Evolutionary conservation across 169 alveolate genomes (phyloP).

Genomic region (Babesia ovis): DNA sequence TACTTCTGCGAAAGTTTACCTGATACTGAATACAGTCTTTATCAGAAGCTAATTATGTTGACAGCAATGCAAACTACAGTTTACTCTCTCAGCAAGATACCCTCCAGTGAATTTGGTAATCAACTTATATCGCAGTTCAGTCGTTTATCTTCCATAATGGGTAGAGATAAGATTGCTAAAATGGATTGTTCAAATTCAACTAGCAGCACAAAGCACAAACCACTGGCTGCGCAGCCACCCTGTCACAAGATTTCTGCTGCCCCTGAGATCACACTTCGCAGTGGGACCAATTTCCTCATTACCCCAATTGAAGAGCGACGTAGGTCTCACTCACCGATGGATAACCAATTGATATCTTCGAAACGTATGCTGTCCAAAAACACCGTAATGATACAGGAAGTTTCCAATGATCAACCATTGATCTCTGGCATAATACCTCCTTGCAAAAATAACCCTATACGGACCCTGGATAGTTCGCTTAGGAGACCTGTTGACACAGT

Average conservation of each 20-base stretch:
- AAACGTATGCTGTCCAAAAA: too few species aligned
- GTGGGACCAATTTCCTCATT: neutral
- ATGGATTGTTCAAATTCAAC: too few species aligned
- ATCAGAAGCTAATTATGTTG: conserved; percentile 22
- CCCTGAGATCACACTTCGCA: neutral
- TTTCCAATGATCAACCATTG: neutral
- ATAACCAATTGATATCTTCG: too few species aligned
- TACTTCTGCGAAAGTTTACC: conserved; percentile 5
- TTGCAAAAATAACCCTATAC: too few species aligned
- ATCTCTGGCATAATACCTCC: neutral
- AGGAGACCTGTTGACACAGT: neutral
- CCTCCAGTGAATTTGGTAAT: neutral
- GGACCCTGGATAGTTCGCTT: neutral
- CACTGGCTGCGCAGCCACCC: neutral
- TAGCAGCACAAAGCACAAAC: neutral
- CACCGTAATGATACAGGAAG: neutral
- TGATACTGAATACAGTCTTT: conserved; percentile 38
- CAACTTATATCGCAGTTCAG: neutral
- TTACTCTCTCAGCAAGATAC: neutral
- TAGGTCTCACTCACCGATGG: too few species aligned
- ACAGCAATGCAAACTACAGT: conserved; percentile 35
- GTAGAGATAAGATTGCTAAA: too few species aligned
- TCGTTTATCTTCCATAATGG: neutral
- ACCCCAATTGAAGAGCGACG: neutral
- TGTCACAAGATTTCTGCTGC: neutral